Evolutionary conservation across 2,329 filamentous ascomycete species (phyloP).

Genomic region (Neoascochyta sp.): DNA sequence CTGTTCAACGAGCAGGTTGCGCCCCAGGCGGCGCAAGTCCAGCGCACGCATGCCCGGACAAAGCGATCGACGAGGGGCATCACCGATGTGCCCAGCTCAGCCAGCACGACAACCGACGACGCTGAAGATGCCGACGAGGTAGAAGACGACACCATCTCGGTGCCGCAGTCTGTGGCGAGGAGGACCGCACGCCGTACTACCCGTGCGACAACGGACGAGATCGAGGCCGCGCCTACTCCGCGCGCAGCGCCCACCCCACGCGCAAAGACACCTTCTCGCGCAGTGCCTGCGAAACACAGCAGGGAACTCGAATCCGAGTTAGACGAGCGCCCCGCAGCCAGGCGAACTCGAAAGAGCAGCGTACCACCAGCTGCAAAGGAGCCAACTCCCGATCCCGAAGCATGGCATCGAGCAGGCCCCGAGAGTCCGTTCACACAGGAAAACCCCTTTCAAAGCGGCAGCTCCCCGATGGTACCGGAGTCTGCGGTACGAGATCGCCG

Average conservation of each 20-base stretch:
- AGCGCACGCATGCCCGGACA: constrained; percentile 70
- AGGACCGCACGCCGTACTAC: constrained; percentile 34
- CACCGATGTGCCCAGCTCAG: constrained; percentile 60
- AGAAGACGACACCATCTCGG: constrained; percentile 42
- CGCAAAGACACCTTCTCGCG: constrained; percentile 34
- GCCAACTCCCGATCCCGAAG: constrained; percentile 50
- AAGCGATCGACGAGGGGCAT: constrained; percentile 88
- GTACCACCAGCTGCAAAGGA: constrained; percentile 43
- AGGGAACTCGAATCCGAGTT: constrained; percentile 36
- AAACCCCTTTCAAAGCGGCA: constrained; percentile 89
- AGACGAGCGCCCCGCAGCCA: constrained; percentile 31
- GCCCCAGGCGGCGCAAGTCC: constrained; percentile 72
- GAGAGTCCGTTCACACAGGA: constrained; percentile 77
- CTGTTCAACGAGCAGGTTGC: constrained; percentile 77
- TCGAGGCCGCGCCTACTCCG: constrained; percentile 10
- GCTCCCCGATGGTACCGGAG: constrained; percentile 55
- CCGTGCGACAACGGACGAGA: constrained; percentile 41
- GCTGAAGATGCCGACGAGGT: too few relatives aligned
- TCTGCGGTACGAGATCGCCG: constrained; percentile 44
- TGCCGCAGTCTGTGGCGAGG: constrained; percentile 40
- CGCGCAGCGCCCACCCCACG: constrained; percentile 19
- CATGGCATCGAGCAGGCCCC: constrained; percentile 41
- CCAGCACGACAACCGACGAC: constrained; percentile 60
- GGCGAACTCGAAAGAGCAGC: constrained; percentile 40
- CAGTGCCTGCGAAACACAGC: constrained; percentile 45